Percentiles rank a stretch among this genome's conserved stretches.
Conservation (phyloP, 352 stramenopile species). For the Blastocystis sp. region DNA sequence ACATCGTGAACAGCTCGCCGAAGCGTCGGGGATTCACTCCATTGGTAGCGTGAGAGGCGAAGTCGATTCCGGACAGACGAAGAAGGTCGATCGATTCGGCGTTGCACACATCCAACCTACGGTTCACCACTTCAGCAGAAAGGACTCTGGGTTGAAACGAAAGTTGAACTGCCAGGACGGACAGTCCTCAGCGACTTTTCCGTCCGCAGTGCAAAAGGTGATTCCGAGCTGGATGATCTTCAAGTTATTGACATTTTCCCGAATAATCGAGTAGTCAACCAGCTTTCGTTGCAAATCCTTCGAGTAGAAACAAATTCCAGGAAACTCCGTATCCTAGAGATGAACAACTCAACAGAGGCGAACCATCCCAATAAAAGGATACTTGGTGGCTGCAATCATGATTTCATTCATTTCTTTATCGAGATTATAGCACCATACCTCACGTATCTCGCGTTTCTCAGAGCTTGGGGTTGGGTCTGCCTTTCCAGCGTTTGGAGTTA, state of each 20-base stretch:
- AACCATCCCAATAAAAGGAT: conserved; percentile 56
- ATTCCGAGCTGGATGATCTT: conserved; percentile 59
- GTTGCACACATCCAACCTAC: conserved; percentile 46
- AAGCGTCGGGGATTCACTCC: conserved; percentile 30
- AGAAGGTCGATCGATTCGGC: conserved; percentile 57
- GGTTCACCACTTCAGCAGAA: not conserved
- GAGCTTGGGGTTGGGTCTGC: not conserved
- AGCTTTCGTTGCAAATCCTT: conserved; percentile 38
- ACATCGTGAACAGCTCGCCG: conserved; percentile 60
- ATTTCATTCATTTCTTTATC: conserved; percentile 59
- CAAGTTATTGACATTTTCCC: conserved; percentile 53
- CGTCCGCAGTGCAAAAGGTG: conserved; percentile 48
- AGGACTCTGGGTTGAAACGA: conserved; percentile 12
- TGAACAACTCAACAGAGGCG: not conserved
- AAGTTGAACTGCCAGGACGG: conserved; percentile 62
- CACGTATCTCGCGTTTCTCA: not conserved
- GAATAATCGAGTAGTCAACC: conserved; percentile 44
- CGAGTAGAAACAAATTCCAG: conserved; percentile 41
- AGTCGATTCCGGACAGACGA: conserved; percentile 4
- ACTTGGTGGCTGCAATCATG: conserved; percentile 32
- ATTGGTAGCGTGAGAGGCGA: not conserved
- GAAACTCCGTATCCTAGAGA: conserved; percentile 57
- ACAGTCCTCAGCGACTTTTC: conserved; percentile 14
- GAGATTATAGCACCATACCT: conserved; percentile 61
- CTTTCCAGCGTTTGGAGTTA: not conserved